Conservation (phyloP, 2,329 filamentous ascomycete genomes). For the Aurifilum marmelostoma region DNA sequence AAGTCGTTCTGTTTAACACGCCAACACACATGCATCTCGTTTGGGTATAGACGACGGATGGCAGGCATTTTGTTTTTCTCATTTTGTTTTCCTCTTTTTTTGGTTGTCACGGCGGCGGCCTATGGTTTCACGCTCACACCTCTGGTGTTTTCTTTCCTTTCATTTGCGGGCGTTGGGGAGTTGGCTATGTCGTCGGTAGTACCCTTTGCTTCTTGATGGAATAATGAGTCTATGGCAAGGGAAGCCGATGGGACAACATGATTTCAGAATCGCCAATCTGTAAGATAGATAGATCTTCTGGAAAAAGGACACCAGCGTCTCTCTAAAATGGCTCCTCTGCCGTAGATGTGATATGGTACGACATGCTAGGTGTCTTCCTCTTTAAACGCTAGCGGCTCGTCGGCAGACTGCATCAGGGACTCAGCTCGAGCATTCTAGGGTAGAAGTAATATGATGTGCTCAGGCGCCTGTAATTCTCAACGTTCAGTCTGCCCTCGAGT, state of each 20-base stretch:
- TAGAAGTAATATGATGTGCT: not conserved
- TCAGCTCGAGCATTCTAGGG: not conserved
- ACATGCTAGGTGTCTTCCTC: not conserved
- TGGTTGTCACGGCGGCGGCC: constrained; percentile 15
- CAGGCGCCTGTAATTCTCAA: not conserved
- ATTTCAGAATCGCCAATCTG: constrained; percentile 21
- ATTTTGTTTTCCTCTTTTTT: not conserved
- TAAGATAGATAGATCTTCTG: constrained; percentile 27
- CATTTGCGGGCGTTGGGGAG: constrained; percentile 28
- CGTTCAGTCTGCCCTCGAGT: not conserved
- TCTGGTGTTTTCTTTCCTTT: constrained; percentile 4
- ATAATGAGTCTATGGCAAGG: constrained; percentile 26
- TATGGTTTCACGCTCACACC: constrained; percentile 14
- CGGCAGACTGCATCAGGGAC: not conserved
- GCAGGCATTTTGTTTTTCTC: constrained; percentile 11
- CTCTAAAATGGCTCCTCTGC: not conserved
- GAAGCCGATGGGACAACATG: constrained; percentile 15
- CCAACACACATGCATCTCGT: constrained; percentile 23
- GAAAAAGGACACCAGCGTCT: constrained; percentile 28
- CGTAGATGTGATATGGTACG: not conserved
- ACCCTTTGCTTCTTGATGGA: constrained; percentile 28
- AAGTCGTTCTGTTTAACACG: constrained; percentile 14
- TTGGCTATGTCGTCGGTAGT: constrained; percentile 22
- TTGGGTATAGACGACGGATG: constrained; percentile 26
- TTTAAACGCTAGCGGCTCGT: not conserved